Base-by-base conservation (phyloP, 2,329 filamentous ascomycete genomes). In the Aspergillus pseudoterreus region DNA sequence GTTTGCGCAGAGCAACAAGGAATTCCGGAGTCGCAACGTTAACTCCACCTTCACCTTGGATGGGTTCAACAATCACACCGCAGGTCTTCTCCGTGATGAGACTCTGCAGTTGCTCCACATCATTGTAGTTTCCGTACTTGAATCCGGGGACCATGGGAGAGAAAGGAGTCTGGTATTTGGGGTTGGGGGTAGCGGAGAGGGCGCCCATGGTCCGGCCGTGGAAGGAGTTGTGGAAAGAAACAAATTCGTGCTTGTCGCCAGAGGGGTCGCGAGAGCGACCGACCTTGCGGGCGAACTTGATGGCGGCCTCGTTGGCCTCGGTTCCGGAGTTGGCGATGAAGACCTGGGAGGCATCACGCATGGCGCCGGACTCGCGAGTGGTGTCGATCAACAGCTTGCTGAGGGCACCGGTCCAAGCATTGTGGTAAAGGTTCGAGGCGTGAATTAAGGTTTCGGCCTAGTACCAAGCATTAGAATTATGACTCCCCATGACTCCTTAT, bases 271-370 rank as follows among this genome's bases (percentile, higher is more conserved):
- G 63, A 9, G 83, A 76, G 71, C 92, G 92, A 62, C 91, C 92
- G 19, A 87, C 86, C 74, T 99, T 99, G 62, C 94, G 84, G 17
- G 92, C 88, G 65, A 99, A 97, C 72, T 99, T 99, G 71, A 99
- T 88, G 33, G 92, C 94, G 1, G 92, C 94, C 75, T 99, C 94
- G 71, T 99, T 99, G 67, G 94, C 94, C 75, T 99, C 94, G 54
- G 88, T 90, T 53, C 94, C 94, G 4, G 92, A 96, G 76, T 99
- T 99, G 78, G 90, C 96, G 59, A 99, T 82, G 68, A 99, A 99
- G 2, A 90, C 90, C 51, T 88, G 83, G 17, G 82, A 78, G 15
- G 87, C 90, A 65, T 87, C 83, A 61, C 87, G 83, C 87, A 97
- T 96, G 58, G 81, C 88, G 38, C 90, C 90, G 0, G 87, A 85